phyloP scores from a whole-genome alignment of 2,329 filamentous ascomycete genomes.

The Phaeophleospora eucalypticola region DNA sequence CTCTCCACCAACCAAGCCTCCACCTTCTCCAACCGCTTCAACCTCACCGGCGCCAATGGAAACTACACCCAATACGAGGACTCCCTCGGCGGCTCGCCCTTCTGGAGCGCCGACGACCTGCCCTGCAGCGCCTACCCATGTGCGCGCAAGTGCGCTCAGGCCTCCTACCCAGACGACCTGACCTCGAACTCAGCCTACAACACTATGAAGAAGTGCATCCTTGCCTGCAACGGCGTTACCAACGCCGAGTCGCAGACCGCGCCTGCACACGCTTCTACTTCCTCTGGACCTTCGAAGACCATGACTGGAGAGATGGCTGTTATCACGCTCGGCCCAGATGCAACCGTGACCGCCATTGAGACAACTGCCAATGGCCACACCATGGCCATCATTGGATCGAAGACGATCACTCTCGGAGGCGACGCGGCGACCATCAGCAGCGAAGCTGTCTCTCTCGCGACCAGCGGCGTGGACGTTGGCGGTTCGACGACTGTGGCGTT shows the following conservation, averaged over 20 bases:
- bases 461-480: conserved; percentile 13
- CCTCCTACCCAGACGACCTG: conserved; percentile 26
- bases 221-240: conserved; percentile 27
- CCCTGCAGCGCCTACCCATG: conserved; percentile 29
- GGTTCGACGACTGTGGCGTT: conserved; percentile 16
- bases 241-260: conserved; percentile 14
- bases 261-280: conserved; percentile 12
- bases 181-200: conserved; percentile 22
- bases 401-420: conserved; percentile 18
- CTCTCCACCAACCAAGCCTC: conserved; percentile 21
- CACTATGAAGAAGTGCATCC: conserved; percentile 28
- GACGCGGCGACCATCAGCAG: conserved; percentile 16
- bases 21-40: conserved; percentile 28
- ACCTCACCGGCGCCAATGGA: conserved; percentile 26
- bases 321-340: conserved; percentile 12
- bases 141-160: conserved; percentile 29
- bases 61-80: conserved; percentile 30
- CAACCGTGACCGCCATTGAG: conserved; percentile 14
- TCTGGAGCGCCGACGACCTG: conserved; percentile 29
- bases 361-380: conserved; percentile 12
- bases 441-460: conserved; percentile 12
- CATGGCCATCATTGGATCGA: conserved; percentile 15
- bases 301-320: conserved; percentile 2
- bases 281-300: conserved; percentile 1
- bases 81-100: conserved; percentile 26